phyloP scores from a whole-genome alignment of 495 filamentous ascomycete genomes.

The Podospora conica region DNA sequence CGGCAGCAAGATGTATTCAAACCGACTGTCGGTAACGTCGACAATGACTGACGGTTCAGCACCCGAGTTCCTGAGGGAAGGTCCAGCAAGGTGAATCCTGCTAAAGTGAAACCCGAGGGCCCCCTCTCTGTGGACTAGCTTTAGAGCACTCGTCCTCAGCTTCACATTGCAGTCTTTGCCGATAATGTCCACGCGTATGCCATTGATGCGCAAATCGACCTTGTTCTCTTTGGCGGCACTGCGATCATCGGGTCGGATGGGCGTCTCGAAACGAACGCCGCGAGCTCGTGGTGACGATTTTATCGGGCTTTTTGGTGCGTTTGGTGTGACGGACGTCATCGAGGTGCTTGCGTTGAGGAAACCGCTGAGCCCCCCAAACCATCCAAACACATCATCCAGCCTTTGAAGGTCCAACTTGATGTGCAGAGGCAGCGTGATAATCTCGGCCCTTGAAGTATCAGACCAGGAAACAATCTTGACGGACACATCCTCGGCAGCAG shows the following conservation, averaged over 20 bases:
- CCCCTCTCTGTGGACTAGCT: conserved; percentile 65
- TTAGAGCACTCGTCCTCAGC: conserved; percentile 70
- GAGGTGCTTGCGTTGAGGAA: conserved; percentile 84
- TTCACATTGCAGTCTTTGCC: conserved; percentile 72
- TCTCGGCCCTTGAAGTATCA: conserved; percentile 51
- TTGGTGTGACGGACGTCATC: conserved; percentile 64
- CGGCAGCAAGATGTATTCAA: conserved; percentile 70
- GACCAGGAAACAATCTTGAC: conserved; percentile 51
- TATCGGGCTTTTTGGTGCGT: conserved; percentile 34
- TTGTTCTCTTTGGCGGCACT: conserved; percentile 54
- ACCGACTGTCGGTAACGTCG: conserved; percentile 55
- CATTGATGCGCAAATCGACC: conserved; percentile 68
- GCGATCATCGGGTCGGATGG: conserved; percentile 41
- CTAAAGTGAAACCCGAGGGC: conserved; percentile 66
- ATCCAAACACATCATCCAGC: conserved; percentile 78
- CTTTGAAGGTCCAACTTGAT: conserved; percentile 71
- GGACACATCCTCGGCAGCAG: conserved; percentile 58
- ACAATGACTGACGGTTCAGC: conserved; percentile 46
- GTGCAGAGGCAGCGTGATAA: conserved; percentile 77
- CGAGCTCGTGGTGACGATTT: conserved; percentile 39
- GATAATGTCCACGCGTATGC: conserved; percentile 61
- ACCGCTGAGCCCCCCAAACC: conserved; percentile 88
- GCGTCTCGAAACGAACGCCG: conserved; percentile 69
- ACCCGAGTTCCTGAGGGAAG: conserved; percentile 45
- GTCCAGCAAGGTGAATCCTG: conserved; percentile 66